A percentile compares a stretch with the other conserved stretches of the same genome.
Evolutionary conservation across 2,329 filamentous ascomycete genomes (phyloP).

Genomic region (Zasmidium cellare): DNA sequence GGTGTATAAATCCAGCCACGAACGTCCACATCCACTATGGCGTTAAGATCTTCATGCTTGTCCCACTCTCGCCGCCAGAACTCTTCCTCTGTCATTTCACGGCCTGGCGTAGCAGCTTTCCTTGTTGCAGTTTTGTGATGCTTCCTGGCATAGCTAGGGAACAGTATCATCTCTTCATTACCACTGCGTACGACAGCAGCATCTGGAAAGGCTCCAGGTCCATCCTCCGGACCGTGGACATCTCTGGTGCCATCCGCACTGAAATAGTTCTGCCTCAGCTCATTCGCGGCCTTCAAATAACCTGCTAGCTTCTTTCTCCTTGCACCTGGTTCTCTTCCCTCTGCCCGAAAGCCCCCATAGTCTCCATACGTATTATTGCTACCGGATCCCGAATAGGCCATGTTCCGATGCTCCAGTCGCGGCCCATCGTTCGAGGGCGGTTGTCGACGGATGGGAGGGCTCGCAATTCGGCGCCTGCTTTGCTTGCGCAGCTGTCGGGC

Average conservation of each 20-base stretch:
- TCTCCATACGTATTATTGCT: slow-evolving; percentile 37
- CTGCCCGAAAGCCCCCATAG: slow-evolving; percentile 35
- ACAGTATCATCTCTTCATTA: slow-evolving; percentile 89
- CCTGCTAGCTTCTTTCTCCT: slow-evolving; percentile 75
- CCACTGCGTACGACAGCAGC: slow-evolving; percentile 77
- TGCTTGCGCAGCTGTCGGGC: slow-evolving; percentile 32
- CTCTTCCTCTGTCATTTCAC: slow-evolving; percentile 45
- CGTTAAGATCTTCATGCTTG: slow-evolving; percentile 75
- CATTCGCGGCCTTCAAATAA: slow-evolving; percentile 70
- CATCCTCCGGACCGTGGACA: slow-evolving; percentile 24
- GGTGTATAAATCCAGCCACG: slow-evolving; percentile 93
- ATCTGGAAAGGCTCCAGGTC: slow-evolving; percentile 72
- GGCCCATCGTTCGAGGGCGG: slow-evolving; percentile 33
- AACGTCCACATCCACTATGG: slow-evolving; percentile 90
- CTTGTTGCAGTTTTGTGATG: slow-evolving; percentile 53
- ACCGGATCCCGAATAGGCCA: slow-evolving; percentile 32
- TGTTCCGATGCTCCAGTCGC: slow-evolving; percentile 25
- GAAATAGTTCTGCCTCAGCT: slow-evolving; percentile 66
- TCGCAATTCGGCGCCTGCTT: slow-evolving; percentile 4
- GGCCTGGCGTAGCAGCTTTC: slow-evolving; percentile 16
- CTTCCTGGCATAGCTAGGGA: slow-evolving; percentile 85
- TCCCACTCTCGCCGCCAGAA: slow-evolving; percentile 81
- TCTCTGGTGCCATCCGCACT: slow-evolving; percentile 35
- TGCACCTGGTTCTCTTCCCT: slow-evolving; percentile 62
- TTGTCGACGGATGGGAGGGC: neutral